Conservation (phyloP, 805 yeast species). For the Cyberlindnera subsufficiens region DNA sequence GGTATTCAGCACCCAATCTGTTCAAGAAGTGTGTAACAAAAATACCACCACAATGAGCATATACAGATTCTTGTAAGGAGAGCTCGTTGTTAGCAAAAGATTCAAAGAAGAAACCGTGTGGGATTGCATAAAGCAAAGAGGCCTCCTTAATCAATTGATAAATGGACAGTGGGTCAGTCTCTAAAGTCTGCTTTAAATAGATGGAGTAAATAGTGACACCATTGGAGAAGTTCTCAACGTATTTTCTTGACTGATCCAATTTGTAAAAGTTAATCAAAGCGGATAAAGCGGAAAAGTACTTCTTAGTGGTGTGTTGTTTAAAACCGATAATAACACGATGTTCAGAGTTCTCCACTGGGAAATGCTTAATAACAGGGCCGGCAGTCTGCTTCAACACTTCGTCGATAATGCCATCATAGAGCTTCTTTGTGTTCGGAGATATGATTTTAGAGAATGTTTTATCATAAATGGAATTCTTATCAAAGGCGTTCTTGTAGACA, state of each 20-base stretch:
- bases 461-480: conserved; percentile 60
- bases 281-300: conserved; percentile 81
- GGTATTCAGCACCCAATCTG: conserved; percentile 87
- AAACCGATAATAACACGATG: conserved; percentile 85
- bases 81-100: conserved; percentile 69
- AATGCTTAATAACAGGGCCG: conserved; percentile 91
- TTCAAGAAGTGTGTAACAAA: conserved; percentile 93
- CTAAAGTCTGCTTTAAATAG: conserved; percentile 64
- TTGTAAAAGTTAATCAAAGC: conserved; percentile 87
- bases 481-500: conserved; percentile 68
- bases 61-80: conserved; percentile 90
- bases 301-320: conserved; percentile 76
- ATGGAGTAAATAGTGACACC: conserved; percentile 83
- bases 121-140: conserved; percentile 84
- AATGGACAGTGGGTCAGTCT: conserved; percentile 56
- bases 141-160: conserved; percentile 93
- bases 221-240: conserved; percentile 89
- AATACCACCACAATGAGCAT: conserved; percentile 89
- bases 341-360: conserved; percentile 75
- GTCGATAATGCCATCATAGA: conserved; percentile 67
- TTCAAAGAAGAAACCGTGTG: conserved; percentile 74
- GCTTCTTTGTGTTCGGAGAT: conserved; percentile 68
- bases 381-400: conserved; percentile 60
- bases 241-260: conserved; percentile 78
- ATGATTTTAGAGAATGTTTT: conserved; percentile 71